A percentile compares a stretch with the other conserved stretches of the same genome.
Evolutionary conservation across 371 early-diverging fungal genomes (phyloP).

Genomic region (Chytridiales sp.): DNA sequence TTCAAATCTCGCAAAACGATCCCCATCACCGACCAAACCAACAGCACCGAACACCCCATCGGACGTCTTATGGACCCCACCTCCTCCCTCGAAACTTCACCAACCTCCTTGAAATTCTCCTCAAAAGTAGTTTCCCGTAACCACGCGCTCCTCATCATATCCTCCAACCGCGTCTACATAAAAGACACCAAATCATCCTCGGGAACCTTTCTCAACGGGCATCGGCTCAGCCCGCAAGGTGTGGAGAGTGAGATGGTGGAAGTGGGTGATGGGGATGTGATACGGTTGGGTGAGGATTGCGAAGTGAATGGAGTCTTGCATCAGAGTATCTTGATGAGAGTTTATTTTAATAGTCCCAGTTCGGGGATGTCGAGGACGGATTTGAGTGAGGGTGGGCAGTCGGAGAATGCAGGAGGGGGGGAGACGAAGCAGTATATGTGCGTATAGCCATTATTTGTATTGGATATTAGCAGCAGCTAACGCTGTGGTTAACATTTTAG

Average conservation of each 20-base stretch:
- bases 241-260: slow-evolving; percentile 28
- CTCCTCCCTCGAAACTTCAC: slow-evolving; percentile 9
- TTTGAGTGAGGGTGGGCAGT: background rate
- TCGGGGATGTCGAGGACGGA: too few relatives aligned
- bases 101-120: slow-evolving; percentile 25
- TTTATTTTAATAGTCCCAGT: slow-evolving; percentile 11
- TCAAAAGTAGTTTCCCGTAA: slow-evolving; percentile 40
- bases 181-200: slow-evolving; percentile 42
- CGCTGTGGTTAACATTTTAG: slow-evolving; percentile 7
- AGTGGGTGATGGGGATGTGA: slow-evolving; percentile 37
- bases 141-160: slow-evolving; percentile 30
- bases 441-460: background rate
- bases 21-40: background rate
- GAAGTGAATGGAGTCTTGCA: slow-evolving; percentile 42
- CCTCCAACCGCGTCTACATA: slow-evolving; percentile 28
- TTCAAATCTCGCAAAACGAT: slow-evolving; percentile 1
- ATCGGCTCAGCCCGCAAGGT: slow-evolving; percentile 39
- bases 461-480: background rate
- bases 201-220: slow-evolving; percentile 46
- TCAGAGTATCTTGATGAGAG: slow-evolving; percentile 26
- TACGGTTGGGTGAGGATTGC: slow-evolving; percentile 49
- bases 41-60: slow-evolving; percentile 10
- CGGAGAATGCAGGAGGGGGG: background rate
- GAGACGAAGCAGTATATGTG: background rate
- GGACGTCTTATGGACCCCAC: slow-evolving; percentile 25